Conservation (phyloP, 352 stramenopile species). For the Globisporangium sylvaticum region DNA sequence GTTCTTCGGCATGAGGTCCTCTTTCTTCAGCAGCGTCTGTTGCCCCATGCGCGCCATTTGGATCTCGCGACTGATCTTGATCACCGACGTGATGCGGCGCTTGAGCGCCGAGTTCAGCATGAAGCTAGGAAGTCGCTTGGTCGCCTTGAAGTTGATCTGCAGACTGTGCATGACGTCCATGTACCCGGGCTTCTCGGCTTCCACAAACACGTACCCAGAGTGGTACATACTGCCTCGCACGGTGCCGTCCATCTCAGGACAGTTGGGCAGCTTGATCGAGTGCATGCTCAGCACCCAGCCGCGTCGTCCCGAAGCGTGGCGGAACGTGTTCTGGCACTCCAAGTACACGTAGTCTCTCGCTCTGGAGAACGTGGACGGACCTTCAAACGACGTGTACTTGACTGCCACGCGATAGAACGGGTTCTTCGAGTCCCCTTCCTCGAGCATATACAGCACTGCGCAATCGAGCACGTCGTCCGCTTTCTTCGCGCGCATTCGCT, state of each 20-base stretch:
- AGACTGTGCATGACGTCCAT: slow-evolving; percentile 86
- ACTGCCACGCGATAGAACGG: slow-evolving; percentile 60
- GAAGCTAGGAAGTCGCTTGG: slow-evolving; percentile 55
- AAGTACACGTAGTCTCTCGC: slow-evolving; percentile 69
- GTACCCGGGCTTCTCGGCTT: slow-evolving; percentile 68
- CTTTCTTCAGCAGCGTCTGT: slow-evolving; percentile 56
- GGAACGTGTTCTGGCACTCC: slow-evolving; percentile 80
- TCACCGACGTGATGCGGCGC: slow-evolving; percentile 56
- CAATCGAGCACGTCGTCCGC: slow-evolving; percentile 66
- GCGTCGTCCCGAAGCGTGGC: slow-evolving; percentile 56
- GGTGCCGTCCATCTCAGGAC: slow-evolving; percentile 61
- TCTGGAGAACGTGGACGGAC: slow-evolving; percentile 48
- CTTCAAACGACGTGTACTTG: slow-evolving; percentile 70
- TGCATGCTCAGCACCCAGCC: slow-evolving; percentile 82
- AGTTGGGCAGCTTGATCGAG: slow-evolving; percentile 77
- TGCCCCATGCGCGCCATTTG: slow-evolving; percentile 49
- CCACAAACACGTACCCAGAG: slow-evolving; percentile 75
- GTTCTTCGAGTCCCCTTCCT: slow-evolving; percentile 38
- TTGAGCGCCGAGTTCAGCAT: slow-evolving; percentile 64
- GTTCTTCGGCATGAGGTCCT: slow-evolving; percentile 69
- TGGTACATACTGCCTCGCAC: slow-evolving; percentile 82
- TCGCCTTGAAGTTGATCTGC: slow-evolving; percentile 85
- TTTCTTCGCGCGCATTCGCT: slow-evolving; percentile 53
- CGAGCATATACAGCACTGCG: slow-evolving; percentile 57
- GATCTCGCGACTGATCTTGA: slow-evolving; percentile 64